phyloP scores from a whole-genome alignment of 768 basidiomycete species.

The Leucocoprinus leucothites region DNA sequence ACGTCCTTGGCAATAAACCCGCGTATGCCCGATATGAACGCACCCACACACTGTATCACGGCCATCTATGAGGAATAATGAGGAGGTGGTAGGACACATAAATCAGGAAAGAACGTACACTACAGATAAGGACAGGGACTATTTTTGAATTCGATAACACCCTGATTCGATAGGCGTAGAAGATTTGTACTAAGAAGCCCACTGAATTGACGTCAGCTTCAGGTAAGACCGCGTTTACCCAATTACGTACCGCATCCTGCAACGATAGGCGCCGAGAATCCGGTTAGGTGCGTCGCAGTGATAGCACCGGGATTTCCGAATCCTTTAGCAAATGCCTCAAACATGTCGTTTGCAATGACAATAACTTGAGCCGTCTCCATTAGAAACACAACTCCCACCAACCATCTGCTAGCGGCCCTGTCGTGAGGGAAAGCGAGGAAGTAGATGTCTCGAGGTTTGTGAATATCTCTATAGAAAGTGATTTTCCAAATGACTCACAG shows the following conservation, averaged over 20 bases:
- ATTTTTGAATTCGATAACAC: constrained; percentile 21
- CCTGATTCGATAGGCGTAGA: constrained; percentile 31
- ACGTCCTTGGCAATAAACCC: background rate
- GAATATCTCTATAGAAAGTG: background rate
- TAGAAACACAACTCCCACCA: constrained; percentile 25
- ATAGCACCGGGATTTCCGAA: constrained; percentile 25
- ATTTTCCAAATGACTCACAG: constrained; percentile 17
- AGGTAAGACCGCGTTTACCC: background rate
- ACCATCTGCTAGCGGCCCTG: constrained; percentile 18
- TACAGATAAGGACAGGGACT: constrained; percentile 9
- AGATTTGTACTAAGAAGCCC: constrained; percentile 27
- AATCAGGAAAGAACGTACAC: background rate
- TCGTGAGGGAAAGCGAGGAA: constrained; percentile 30
- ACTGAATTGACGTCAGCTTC: constrained; percentile 16
- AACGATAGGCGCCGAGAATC: constrained; percentile 26
- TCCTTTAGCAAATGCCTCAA: constrained; percentile 24
- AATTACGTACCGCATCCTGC: constrained; percentile 25
- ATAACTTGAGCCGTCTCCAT: constrained; percentile 27
- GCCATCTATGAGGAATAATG: background rate
- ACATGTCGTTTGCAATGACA: constrained; percentile 23
- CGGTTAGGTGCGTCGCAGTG: constrained; percentile 21
- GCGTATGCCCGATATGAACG: background rate
- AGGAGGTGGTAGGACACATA: background rate
- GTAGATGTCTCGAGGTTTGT: constrained; percentile 23
- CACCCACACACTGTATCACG: constrained; percentile 1